phyloP scores from a whole-genome alignment of 768 basidiomycete genomes.

The Leccinellum rugosiceps region DNA sequence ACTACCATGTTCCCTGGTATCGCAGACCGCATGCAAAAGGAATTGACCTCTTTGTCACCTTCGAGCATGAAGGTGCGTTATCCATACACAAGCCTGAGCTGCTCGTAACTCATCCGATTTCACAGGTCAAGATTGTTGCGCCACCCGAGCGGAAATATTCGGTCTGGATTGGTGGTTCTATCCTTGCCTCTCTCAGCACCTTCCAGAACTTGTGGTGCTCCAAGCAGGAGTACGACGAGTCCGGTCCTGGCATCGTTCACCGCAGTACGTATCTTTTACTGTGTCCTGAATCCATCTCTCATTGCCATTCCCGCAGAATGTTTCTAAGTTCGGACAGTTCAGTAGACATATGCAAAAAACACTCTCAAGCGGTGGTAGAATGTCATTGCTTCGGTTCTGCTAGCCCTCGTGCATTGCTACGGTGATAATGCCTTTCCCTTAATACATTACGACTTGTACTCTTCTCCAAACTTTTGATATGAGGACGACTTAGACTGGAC shows the following conservation, averaged over 20 bases:
- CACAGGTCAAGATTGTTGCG: constrained; percentile 83
- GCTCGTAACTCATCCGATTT: background rate
- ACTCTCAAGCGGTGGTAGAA: constrained; percentile 27
- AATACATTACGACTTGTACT: constrained; percentile 23
- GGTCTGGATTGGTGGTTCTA: constrained; percentile 91
- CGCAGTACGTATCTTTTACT: constrained; percentile 51
- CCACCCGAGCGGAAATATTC: constrained; percentile 95
- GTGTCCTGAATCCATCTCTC: background rate
- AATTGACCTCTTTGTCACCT: constrained; percentile 74
- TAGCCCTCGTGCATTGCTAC: constrained; percentile 13
- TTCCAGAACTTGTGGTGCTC: constrained; percentile 98
- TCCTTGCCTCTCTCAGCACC: constrained; percentile 84
- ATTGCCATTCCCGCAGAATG: constrained; percentile 16
- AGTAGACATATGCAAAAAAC: constrained; percentile 21
- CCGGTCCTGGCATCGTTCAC: constrained; percentile 75
- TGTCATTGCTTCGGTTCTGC: constrained; percentile 16
- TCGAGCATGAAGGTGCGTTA: constrained; percentile 76
- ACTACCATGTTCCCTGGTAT: constrained; percentile 98
- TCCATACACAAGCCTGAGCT: background rate
- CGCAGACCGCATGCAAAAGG: constrained; percentile 94
- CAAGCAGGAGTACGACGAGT: constrained; percentile 91
- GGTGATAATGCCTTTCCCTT: constrained; percentile 10
- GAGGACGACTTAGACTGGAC: background rate
- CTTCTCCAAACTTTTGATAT: constrained; percentile 5
- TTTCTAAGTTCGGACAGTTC: constrained; percentile 20